Evolutionary conservation across 257 asterid genomes (phyloP).

Genomic region (Solanum pimpinellifolium): DNA sequence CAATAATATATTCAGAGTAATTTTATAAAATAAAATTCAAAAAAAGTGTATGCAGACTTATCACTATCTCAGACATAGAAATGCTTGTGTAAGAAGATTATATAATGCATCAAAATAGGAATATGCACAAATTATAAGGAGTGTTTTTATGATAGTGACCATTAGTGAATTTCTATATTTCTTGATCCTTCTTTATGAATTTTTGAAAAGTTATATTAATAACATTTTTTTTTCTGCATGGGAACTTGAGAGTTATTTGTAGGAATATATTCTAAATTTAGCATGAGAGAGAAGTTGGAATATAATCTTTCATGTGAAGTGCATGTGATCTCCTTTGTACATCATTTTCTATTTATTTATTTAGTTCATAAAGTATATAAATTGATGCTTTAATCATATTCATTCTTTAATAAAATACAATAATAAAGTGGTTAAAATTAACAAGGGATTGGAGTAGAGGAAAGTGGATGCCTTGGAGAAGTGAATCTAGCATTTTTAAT

Average conservation of each 20-base stretch:
- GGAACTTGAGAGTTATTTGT: background rate
- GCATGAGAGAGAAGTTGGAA: background rate
- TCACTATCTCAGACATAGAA: background rate
- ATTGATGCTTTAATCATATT: background rate
- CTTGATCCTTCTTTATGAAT: background rate
- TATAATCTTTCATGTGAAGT: background rate
- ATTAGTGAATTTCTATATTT: background rate
- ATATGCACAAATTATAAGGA: background rate
- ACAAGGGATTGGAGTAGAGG: background rate
- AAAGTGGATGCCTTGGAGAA: background rate
- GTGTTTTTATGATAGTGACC: background rate
- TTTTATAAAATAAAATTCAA: no score
- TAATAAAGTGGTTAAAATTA: background rate
- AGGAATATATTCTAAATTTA: background rate
- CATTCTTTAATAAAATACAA: background rate
- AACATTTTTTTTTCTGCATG: background rate
- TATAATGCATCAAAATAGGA: background rate
- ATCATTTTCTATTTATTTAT: background rate
- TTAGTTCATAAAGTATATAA: background rate
- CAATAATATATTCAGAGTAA: no score
- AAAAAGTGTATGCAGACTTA: no score
- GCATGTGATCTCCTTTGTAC: background rate
- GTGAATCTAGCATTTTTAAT: no score
- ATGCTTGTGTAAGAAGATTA: background rate
- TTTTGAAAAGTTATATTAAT: background rate